phyloP scores from a whole-genome alignment of 1,139 yeast species.

The Geotrichum australiense region DNA sequence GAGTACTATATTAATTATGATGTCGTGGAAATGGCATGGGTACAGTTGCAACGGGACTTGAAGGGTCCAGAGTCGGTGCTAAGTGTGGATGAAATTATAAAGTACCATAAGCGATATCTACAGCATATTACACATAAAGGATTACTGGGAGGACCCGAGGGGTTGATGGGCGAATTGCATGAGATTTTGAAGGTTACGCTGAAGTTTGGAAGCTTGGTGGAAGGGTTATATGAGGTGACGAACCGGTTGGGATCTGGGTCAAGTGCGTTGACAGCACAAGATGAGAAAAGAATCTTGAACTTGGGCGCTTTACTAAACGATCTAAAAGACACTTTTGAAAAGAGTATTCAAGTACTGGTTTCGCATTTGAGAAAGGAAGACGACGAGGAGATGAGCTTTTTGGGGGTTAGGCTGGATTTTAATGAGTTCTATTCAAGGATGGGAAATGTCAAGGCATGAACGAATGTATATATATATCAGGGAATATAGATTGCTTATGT shows the following conservation, averaged over 20 bases:
- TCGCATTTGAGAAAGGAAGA: slow-evolving; percentile 28
- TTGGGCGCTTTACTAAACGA: slow-evolving; percentile 18
- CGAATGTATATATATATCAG: background rate
- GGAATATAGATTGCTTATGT: background rate
- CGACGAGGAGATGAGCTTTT: slow-evolving; percentile 35
- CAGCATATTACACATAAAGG: slow-evolving; percentile 34
- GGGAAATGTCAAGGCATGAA: too few species aligned
- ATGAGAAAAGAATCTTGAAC: slow-evolving; percentile 18
- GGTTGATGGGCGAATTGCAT: slow-evolving; percentile 32
- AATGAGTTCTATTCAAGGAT: slow-evolving; percentile 30
- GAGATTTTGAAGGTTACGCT: slow-evolving; percentile 32
- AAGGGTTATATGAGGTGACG: slow-evolving; percentile 26
- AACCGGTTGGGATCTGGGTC: slow-evolving; percentile 13
- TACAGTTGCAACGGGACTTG: slow-evolving; percentile 28
- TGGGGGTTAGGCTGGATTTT: slow-evolving; percentile 35
- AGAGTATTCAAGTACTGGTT: slow-evolving; percentile 25
- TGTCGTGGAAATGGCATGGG: slow-evolving; percentile 38
- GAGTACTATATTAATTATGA: slow-evolving; percentile 37
- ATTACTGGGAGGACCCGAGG: slow-evolving; percentile 32
- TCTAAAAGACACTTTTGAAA: slow-evolving; percentile 23
- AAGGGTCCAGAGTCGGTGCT: slow-evolving; percentile 18
- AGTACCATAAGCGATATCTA: slow-evolving; percentile 34
- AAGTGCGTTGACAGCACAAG: slow-evolving; percentile 5
- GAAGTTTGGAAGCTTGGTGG: slow-evolving; percentile 23
- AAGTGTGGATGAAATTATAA: slow-evolving; percentile 36